Base-by-base conservation (phyloP, 1,139 yeast genomes). In the Blastobotrys aristatus region DNA sequence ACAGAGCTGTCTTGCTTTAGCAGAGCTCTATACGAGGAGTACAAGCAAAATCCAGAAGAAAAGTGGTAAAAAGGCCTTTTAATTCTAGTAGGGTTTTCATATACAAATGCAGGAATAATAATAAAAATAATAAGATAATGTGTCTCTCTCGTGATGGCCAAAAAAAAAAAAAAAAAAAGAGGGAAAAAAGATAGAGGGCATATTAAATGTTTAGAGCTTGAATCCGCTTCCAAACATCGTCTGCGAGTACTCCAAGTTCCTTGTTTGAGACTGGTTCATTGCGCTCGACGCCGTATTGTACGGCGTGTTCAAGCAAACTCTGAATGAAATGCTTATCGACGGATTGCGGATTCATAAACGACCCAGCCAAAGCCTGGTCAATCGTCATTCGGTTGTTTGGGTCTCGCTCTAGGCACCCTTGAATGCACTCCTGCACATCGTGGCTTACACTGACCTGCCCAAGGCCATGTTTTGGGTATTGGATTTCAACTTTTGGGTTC, bases 1-100 rank as follows among this genome's bases (percentile, higher is more conserved):
- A 88, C 97, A 1, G 99, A 92, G 62, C 67, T 92, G 43, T 86
- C 96, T 39, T 62, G 86, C 22, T 92, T 82, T 70, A 86, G 85
- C 53, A 66, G 71, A 61, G 74, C 67, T 3, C 92, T 77, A 40
- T 92, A 90, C 64, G 71, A 70, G 21, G 78, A 69, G 42, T 92
- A 72, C 68, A 85, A 85, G 68, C 72, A 73, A 40, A 83, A 89
- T 57, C 98, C 98, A 0, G 89, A 81, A 58, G 97, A 89, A 62
- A 85, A 85, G 64, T 92, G 98, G 98, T 82, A 67, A 59, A 44
- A 29, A 26, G 30, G 13, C 30, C 30, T 26, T 13, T 26, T 26
- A 8, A 8, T 26, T 26, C 13, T 26, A 26, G 13, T 8, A 26
- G 13, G n/a, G n/a, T n/a, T n/a, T n/a, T 26, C 30, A 26, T 26